Evolutionary conservation across 2,329 filamentous ascomycete species (phyloP).

Genomic region (Epicoccum sorghinum): DNA sequence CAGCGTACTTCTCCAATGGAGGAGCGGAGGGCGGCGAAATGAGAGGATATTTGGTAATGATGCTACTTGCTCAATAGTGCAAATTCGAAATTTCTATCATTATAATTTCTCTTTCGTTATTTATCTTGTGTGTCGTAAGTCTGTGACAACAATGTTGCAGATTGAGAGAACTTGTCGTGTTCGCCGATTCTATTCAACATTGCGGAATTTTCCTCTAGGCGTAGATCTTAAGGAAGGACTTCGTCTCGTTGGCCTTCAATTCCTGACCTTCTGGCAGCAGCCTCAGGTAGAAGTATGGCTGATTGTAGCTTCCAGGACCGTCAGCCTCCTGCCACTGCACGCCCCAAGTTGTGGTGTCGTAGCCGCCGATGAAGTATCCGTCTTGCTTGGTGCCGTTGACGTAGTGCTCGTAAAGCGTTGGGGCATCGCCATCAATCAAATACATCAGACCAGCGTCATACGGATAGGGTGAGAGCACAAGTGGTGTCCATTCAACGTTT

Average conservation of each 20-base stretch:
- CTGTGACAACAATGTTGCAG: too few relatives aligned
- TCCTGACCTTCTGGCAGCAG: slow-evolving; percentile 19
- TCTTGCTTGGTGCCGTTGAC: slow-evolving; percentile 25
- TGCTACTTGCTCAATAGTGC: too few relatives aligned
- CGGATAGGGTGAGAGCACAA: slow-evolving; percentile 20
- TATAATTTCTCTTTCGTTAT: too few relatives aligned
- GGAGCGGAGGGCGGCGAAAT: too few relatives aligned
- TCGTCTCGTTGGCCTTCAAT: slow-evolving; percentile 22
- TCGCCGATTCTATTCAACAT: not conserved
- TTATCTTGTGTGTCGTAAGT: too few relatives aligned
- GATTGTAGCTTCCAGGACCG: slow-evolving; percentile 5
- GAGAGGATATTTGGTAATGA: too few relatives aligned
- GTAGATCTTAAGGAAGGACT: slow-evolving; percentile 20
- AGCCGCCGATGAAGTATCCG: slow-evolving; percentile 27
- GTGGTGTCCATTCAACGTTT: slow-evolving; percentile 18
- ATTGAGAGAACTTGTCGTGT: not conserved
- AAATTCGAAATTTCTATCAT: too few relatives aligned
- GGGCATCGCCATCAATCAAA: slow-evolving; percentile 20
- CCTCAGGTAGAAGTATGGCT: slow-evolving; percentile 23
- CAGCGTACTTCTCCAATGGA: too few relatives aligned
- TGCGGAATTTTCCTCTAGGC: not conserved
- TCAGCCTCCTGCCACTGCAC: slow-evolving; percentile 21
- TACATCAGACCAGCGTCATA: slow-evolving; percentile 25
- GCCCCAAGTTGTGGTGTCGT: slow-evolving; percentile 27
- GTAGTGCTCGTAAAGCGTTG: slow-evolving; percentile 28